Percentiles rank a stretch among this genome's conserved stretches.
Conservation (phyloP, 805 yeast species). For the Wickerhamomyces bisporus region DNA sequence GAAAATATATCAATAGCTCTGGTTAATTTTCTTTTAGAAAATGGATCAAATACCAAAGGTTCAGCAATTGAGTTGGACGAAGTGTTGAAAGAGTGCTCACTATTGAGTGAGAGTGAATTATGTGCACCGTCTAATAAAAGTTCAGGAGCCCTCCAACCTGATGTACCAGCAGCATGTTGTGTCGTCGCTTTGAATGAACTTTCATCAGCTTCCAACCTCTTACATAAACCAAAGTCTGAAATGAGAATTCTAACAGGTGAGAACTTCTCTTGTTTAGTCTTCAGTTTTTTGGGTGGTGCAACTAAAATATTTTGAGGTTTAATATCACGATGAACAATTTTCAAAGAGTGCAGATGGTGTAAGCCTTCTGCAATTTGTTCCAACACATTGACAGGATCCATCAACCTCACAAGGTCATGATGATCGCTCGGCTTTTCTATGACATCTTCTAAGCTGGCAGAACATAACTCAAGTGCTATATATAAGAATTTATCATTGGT, state of each 20-base stretch:
- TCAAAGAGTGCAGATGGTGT: constrained; percentile 77
- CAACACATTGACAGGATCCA: constrained; percentile 51
- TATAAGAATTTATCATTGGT: constrained; percentile 81
- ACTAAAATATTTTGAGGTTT: constrained; percentile 91
- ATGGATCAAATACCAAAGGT: constrained; percentile 32
- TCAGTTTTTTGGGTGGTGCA: constrained; percentile 55
- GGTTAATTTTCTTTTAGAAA: constrained; percentile 59
- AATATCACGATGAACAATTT: constrained; percentile 87
- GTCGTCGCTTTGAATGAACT: constrained; percentile 91
- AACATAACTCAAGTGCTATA: constrained; percentile 89
- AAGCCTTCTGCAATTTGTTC: constrained; percentile 81
- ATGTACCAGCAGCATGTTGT: constrained; percentile 91
- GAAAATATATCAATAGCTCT: constrained; percentile 92
- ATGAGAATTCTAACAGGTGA: constrained; percentile 66
- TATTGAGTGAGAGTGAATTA: constrained; percentile 10
- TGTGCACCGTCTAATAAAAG: constrained; percentile 41
- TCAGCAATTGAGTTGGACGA: constrained; percentile 25
- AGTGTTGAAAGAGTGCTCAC: constrained; percentile 20
- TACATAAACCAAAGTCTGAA: constrained; percentile 95
- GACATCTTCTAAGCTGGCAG: constrained; percentile 83
- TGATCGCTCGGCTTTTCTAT: constrained; percentile 47
- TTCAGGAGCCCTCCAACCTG: constrained; percentile 99
- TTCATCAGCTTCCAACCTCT: constrained; percentile 85
- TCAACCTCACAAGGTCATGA: constrained; percentile 31
- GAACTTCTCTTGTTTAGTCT: constrained; percentile 20